Conservation (phyloP, 371 early-diverging fungal genomes). For the Nematocida displodere region DNA sequence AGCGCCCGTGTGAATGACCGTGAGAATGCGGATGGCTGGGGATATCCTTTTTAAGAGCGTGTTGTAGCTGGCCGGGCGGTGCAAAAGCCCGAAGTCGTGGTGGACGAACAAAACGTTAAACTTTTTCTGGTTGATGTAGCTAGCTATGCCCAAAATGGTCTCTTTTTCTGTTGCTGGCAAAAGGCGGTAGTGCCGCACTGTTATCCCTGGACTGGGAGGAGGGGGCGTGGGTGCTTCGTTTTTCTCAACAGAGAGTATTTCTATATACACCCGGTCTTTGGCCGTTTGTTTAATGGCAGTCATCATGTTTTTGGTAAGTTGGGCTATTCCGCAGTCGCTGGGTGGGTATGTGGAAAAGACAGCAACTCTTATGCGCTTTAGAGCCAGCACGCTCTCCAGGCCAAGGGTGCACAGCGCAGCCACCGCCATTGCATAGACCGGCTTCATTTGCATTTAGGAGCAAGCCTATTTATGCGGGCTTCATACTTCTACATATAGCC, state of each 20-base stretch:
- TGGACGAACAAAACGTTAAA: not conserved
- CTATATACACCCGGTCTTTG: not conserved
- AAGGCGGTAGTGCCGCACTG: not conserved
- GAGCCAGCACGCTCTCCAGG: too few species aligned
- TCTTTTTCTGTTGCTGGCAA: not conserved
- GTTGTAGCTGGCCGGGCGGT: not conserved
- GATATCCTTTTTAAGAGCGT: not conserved
- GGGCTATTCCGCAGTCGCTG: slow-evolving; percentile 12
- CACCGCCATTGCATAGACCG: too few species aligned
- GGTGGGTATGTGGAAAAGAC: slow-evolving; percentile 24
- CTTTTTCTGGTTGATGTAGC: not conserved
- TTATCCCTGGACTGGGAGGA: not conserved
- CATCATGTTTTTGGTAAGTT: slow-evolving; percentile 19
- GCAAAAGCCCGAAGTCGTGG: slow-evolving; percentile 6
- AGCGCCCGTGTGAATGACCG: not conserved
- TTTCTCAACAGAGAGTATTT: not conserved
- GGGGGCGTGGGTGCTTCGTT: not conserved
- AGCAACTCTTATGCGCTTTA: not conserved
- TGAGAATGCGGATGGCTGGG: not conserved
- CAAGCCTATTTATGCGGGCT: too few species aligned
- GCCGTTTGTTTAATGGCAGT: not conserved
- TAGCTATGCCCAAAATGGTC: not conserved
- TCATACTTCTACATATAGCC: too few species aligned
- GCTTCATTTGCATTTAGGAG: too few species aligned
- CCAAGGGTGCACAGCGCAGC: too few species aligned